These are phyloP conservation scores for Phylloporus arenicola DNA, from an alignment of 768 basidiomycete genomes.

Conservation along the genomic window DNA sequence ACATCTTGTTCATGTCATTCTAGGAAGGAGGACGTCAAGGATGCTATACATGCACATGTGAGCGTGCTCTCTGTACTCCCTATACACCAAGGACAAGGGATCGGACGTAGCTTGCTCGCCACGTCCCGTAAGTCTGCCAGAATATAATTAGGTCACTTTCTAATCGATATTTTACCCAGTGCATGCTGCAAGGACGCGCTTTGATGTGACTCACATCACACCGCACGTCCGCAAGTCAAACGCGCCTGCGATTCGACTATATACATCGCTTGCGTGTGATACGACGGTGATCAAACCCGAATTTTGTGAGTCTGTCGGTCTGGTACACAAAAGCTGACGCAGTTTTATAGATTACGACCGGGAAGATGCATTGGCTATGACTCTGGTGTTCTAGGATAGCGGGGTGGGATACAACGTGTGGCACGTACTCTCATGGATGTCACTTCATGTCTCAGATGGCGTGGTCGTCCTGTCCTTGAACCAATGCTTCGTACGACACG, in stretches of 20 bases:
- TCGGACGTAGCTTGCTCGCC: slow-evolving; percentile 3
- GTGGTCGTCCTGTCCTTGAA: background rate
- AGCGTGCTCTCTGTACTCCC: slow-evolving; percentile 4
- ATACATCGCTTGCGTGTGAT: slow-evolving; percentile 3
- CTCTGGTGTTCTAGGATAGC: background rate
- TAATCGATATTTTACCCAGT: background rate
- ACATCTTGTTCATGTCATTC: background rate
- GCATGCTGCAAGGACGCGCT: background rate
- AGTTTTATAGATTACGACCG: background rate
- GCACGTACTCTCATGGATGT: background rate
- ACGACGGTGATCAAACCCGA: background rate
- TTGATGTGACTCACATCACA: slow-evolving; percentile 3
- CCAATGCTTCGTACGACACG: no score
- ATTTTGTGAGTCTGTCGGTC: background rate
- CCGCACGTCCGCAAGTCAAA: slow-evolving; percentile 6
- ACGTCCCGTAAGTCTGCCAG: background rate
- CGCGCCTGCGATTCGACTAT: slow-evolving; percentile 7
- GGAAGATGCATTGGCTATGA: background rate
- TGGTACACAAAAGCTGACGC: background rate
- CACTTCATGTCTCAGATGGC: background rate
- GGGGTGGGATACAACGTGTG: background rate
- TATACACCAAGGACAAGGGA: slow-evolving; percentile 3
- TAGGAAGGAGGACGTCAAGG: slow-evolving; percentile 7
- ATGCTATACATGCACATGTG: slow-evolving; percentile 6
- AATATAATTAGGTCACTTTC: background rate